Evolutionary conservation across 2,329 filamentous ascomycete species (phyloP).

Genomic region (Didymellaceae sp.): DNA sequence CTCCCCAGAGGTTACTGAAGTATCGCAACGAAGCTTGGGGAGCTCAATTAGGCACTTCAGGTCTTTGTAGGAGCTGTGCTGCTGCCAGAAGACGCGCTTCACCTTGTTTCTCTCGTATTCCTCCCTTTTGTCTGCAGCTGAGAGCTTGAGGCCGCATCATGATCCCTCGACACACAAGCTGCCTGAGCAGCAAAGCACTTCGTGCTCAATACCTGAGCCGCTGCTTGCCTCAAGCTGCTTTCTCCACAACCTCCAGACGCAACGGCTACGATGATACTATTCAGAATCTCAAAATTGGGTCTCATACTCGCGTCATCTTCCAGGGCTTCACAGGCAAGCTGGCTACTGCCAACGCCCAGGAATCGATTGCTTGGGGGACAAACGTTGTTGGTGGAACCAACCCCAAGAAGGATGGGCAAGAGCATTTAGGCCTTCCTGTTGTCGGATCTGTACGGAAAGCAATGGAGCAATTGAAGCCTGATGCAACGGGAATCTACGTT

Average conservation of each 20-base stretch:
- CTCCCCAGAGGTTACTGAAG: conserved; percentile 4
- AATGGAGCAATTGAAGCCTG: conserved; percentile 72
- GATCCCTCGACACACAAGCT: conserved; percentile 19
- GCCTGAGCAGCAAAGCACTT: conserved; percentile 16
- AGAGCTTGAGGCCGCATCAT: conserved; percentile 7
- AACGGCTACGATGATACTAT: conserved; percentile 67
- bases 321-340: conserved; percentile 73
- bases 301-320: conserved; percentile 71
- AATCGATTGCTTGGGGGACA: conserved; percentile 79
- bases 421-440: conserved; percentile 76
- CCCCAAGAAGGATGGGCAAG: conserved; percentile 53
- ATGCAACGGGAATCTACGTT: conserved; percentile 81
- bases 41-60: conserved; percentile 2
- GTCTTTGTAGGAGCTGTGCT: neutral
- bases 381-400: conserved; percentile 81
- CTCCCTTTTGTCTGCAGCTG: neutral
- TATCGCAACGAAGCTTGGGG: neutral
- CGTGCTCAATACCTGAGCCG: conserved; percentile 1
- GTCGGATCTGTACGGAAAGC: conserved; percentile 72
- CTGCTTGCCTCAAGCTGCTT: conserved; percentile 22
- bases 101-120: neutral
- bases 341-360: conserved; percentile 77
- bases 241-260: conserved; percentile 38
- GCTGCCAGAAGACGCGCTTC: neutral
- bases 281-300: conserved; percentile 69